These are phyloP conservation scores for Cairneyella variabilis DNA, from an alignment of 495 filamentous ascomycete genomes.

Conservation along the genomic window DNA sequence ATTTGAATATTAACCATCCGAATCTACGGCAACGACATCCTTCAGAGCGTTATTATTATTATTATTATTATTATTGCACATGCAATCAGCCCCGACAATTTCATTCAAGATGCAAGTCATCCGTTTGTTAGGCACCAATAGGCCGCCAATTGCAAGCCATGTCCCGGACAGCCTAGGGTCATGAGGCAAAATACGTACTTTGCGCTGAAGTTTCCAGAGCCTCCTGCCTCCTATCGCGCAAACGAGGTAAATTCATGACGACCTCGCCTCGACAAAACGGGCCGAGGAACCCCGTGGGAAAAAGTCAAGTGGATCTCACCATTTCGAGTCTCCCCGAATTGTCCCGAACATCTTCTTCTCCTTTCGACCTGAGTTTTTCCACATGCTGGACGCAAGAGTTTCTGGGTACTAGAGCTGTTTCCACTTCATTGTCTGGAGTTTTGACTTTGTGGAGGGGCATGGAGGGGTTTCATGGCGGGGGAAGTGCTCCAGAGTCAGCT, in stretches of 20 bases:
- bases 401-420: not conserved
- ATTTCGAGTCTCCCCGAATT: not conserved
- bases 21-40: no score
- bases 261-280: conserved; percentile 1
- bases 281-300: conserved; percentile 13
- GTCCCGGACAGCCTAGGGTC: not conserved
- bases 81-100: not conserved
- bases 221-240: not conserved
- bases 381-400: not conserved
- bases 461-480: not conserved
- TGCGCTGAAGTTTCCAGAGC: not conserved
- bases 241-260: not conserved
- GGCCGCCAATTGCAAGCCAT: not conserved
- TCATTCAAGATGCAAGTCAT: not conserved
- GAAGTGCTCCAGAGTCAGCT: not conserved
- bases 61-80: no score
- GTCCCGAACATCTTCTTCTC: not conserved
- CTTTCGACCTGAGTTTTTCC: not conserved
- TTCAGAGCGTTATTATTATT: no score
- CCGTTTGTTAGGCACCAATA: not conserved
- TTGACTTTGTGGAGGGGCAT: not conserved
- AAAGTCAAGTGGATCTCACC: conserved; percentile 1
- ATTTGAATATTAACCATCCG: no score
- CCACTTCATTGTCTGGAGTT: not conserved
- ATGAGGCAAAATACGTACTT: no score